Evolutionary conservation across 1,284 basidiomycete genomes (phyloP).

Genomic region (Sutorius eximius): DNA sequence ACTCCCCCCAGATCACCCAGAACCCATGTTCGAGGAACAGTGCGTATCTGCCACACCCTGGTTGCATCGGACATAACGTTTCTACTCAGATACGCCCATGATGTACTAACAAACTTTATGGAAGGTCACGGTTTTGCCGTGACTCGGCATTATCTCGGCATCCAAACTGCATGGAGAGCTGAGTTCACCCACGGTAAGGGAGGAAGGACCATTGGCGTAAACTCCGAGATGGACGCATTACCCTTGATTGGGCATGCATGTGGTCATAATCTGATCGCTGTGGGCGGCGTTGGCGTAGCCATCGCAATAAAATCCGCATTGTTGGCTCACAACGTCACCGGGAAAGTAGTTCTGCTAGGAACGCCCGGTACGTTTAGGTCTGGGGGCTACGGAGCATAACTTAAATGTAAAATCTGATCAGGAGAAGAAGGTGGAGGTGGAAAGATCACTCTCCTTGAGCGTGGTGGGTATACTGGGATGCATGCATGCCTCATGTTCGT

Average conservation of each 20-base stretch:
- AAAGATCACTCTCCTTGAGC: slow-evolving; percentile 70
- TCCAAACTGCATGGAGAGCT: slow-evolving; percentile 80
- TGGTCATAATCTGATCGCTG: slow-evolving; percentile 86
- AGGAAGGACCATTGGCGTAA: slow-evolving; percentile 68
- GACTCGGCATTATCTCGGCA: slow-evolving; percentile 56
- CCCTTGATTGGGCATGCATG: slow-evolving; percentile 74
- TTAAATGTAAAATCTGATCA: slow-evolving; percentile 17
- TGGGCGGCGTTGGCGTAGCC: slow-evolving; percentile 76
- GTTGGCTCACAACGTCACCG: slow-evolving; percentile 62
- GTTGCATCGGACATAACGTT: slow-evolving; percentile 1
- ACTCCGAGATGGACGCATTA: slow-evolving; percentile 70
- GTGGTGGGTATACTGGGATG: slow-evolving; percentile 75
- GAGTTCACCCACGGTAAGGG: slow-evolving; percentile 60
- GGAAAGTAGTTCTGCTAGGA: slow-evolving; percentile 77
- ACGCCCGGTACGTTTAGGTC: slow-evolving; percentile 64
- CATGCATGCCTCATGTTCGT: slow-evolving; percentile 74
- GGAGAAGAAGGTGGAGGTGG: slow-evolving; percentile 83
- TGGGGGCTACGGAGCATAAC: slow-evolving; percentile 7
- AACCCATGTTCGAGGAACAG: slow-evolving; percentile 57
- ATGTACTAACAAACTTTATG: slow-evolving; percentile 56
- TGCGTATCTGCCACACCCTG: slow-evolving; percentile 27
- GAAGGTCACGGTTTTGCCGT: slow-evolving; percentile 61
- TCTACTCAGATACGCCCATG: slow-evolving; percentile 53
- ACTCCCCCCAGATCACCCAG: slow-evolving; percentile 49
- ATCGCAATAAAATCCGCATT: slow-evolving; percentile 70